phyloP scores from a whole-genome alignment of 768 basidiomycete genomes.

The Collybia sordida region DNA sequence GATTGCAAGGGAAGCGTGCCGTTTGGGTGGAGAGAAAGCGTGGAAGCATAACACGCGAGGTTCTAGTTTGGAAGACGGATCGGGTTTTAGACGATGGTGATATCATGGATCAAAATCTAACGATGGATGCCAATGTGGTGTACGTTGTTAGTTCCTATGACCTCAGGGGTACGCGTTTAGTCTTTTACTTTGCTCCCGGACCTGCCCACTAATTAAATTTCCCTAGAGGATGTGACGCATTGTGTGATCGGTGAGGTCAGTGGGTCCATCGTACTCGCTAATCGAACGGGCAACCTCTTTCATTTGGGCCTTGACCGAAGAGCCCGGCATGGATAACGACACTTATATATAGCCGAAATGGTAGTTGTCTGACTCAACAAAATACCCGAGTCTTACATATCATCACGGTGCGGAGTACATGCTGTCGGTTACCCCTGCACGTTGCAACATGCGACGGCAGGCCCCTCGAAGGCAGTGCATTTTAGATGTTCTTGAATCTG shows the following conservation, averaged over 20 bases:
- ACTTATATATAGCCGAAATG: no score
- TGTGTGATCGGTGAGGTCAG: conserved; percentile 47
- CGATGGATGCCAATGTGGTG: conserved; percentile 29
- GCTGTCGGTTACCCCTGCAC: no score
- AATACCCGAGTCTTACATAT: no score
- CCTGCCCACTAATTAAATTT: not conserved
- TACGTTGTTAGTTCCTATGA: conserved; percentile 36
- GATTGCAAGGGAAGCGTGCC: conserved; percentile 48
- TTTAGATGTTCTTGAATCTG: no score
- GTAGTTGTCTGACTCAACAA: no score
- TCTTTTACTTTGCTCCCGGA: not conserved
- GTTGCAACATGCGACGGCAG: no score
- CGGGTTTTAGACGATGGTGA: conserved; percentile 2
- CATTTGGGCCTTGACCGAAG: no score
- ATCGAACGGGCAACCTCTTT: conserved; percentile 29
- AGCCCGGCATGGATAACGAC: no score
- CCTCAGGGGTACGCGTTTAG: conserved; percentile 30
- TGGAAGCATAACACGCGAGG: conserved; percentile 38
- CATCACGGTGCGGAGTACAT: no score
- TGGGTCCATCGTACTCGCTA: conserved; percentile 42
- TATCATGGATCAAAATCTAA: not conserved
- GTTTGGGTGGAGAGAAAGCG: conserved; percentile 56
- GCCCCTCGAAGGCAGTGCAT: no score
- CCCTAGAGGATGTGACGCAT: conserved; percentile 41
- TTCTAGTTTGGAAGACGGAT: conserved; percentile 39